Conservation (phyloP, 306 rosid species). For the Casuarina equisetifolia region DNA sequence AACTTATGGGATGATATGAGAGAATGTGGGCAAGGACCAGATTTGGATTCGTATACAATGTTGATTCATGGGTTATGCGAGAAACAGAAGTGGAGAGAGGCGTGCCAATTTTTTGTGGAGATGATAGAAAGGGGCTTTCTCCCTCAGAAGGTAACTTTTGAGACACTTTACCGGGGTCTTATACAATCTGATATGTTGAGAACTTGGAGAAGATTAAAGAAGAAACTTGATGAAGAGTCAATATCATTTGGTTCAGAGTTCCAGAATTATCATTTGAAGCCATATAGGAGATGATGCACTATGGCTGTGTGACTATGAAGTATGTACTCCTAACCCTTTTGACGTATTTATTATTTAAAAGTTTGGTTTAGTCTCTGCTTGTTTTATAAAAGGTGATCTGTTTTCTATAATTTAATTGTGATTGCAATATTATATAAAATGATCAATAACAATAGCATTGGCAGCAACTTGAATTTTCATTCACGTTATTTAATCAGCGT, state of each 20-base stretch:
- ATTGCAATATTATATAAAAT: background rate
- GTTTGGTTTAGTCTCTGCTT: background rate
- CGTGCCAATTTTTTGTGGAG: conserved; percentile 79
- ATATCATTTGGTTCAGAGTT: conserved; percentile 81
- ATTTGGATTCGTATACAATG: conserved; percentile 73
- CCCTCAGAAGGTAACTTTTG: conserved; percentile 82
- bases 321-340: background rate
- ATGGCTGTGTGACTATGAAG: background rate
- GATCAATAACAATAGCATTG: too few relatives aligned
- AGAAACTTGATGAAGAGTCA: conserved; percentile 85
- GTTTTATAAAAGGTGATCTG: background rate
- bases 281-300: conserved; percentile 63
- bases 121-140: conserved; percentile 95
- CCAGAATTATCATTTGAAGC: conserved; percentile 70
- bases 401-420: background rate
- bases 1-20: conserved; percentile 78
- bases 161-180: conserved; percentile 77
- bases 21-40: conserved; percentile 67
- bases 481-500: too few relatives aligned
- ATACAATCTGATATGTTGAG: conserved; percentile 87
- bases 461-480: too few relatives aligned
- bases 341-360: background rate
- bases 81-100: conserved; percentile 71
- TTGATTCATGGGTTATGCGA: conserved; percentile 75
- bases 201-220: conserved; percentile 94